Base-by-base conservation (phyloP, 1,139 yeast genomes). In the Saccharomycopsis phalli region DNA sequence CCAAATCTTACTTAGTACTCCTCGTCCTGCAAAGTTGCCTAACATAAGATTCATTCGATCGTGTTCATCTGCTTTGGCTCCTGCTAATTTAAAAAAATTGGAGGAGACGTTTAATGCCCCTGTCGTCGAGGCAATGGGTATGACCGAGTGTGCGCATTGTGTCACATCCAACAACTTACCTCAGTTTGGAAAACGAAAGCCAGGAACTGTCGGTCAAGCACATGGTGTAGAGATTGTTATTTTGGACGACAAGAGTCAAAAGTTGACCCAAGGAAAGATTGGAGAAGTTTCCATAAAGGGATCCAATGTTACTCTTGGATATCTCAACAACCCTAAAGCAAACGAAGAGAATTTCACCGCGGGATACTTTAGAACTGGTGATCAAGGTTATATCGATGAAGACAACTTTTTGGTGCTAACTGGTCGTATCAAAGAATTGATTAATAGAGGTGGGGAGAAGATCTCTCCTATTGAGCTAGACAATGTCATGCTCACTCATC, bases 91-190 rank as follows among this genome's bases (percentile, higher is more conserved):
- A 60, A 62, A 64, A 41, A 65, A 69, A 51, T 61, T 78, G 34
- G 84, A 78, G 50, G 49, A 59, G 37, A 63, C 66, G 21, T 71
- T 78, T 55, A 58, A 68, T 16, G 79, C 81, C 0, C 84, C 84
- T 0, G 83, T 78, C 1, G 53, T 77, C 13, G 86, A 78, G 54
- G 84, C 84, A 0, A 78, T 78, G 53, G 84, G 84, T n/a, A 77
- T 78, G 83, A 78, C 84, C 3, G 86, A 78, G 53, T 82, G 82
- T 1, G 59, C 74, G 1, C 84, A 78, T 55, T 84, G 78, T 55
- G 78, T 78, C 78, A 74, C 82, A 10, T 75, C 83, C 5, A 78
- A 78, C 56, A 69, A 72, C 48, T 57, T 76, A 31, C 82, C 83
- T 33, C 77, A 80, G 2, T 31, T 23, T 14, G 80, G 76, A 6